Conservation (phyloP, 2,329 filamentous ascomycete genomes). For the Aureobasidium sp. region DNA sequence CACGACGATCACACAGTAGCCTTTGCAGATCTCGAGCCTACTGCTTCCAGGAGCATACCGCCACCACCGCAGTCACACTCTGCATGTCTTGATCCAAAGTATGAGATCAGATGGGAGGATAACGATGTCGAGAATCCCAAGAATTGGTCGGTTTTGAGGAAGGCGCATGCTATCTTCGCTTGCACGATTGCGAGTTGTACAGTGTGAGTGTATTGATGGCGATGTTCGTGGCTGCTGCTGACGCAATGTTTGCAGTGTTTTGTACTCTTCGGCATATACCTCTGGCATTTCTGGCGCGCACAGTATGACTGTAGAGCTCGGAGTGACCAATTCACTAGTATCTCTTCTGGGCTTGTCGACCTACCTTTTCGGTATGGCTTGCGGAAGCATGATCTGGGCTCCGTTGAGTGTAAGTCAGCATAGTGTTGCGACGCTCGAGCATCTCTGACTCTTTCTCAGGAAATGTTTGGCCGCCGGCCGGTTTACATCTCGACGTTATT, state of each 20-base stretch:
- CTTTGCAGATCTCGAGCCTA: slow-evolving; percentile 8
- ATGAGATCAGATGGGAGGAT: slow-evolving; percentile 3
- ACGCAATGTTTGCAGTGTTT: neutral
- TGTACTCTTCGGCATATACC: slow-evolving; percentile 10
- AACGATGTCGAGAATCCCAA: neutral
- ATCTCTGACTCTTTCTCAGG: neutral
- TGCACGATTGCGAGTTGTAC: neutral
- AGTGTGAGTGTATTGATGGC: neutral
- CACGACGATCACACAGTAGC: neutral
- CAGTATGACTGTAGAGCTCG: slow-evolving; percentile 1
- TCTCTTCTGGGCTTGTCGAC: slow-evolving; percentile 4
- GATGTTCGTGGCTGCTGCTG: neutral
- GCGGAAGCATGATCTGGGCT: slow-evolving; percentile 12
- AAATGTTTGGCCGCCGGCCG: slow-evolving; percentile 8
- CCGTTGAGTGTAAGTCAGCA: slow-evolving; percentile 3
- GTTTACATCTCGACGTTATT: neutral
- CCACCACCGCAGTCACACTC: neutral
- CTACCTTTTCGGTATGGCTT: slow-evolving; percentile 13
- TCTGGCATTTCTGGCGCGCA: neutral
- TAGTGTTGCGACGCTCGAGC: neutral
- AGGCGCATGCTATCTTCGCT: neutral
- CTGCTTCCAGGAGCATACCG: neutral
- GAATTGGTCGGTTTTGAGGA: slow-evolving; percentile 4
- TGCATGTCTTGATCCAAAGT: neutral
- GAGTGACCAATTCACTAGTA: neutral